These are phyloP conservation scores for Enteropsectra breve DNA, from an alignment of 371 early-diverging fungal species.

Conservation along the genomic window DNA sequence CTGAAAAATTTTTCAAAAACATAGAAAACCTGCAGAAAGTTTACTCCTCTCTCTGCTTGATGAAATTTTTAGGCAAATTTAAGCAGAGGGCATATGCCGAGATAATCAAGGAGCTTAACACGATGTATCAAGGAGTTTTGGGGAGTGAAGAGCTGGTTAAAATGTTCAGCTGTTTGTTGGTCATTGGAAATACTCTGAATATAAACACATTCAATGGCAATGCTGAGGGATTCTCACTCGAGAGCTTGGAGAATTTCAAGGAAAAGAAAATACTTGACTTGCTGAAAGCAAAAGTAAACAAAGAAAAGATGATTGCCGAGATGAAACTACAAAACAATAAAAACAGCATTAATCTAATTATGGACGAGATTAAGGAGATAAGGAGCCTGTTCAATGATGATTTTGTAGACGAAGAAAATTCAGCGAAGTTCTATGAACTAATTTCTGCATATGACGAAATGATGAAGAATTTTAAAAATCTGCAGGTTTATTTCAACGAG, in stretches of 20 bases:
- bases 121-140: conserved; percentile 9
- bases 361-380: conserved; percentile 10
- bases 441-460: background rate
- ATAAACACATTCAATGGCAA: conserved; percentile 28
- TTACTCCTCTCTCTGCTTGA: conserved; percentile 7
- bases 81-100: conserved; percentile 3
- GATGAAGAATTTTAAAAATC: background rate
- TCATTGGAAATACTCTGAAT: conserved; percentile 44
- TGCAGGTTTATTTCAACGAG: conserved; percentile 12
- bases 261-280: conserved; percentile 15
- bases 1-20: conserved; percentile 44
- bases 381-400: background rate
- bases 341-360: background rate
- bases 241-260: conserved; percentile 14
- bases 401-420: background rate
- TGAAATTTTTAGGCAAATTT: conserved; percentile 20
- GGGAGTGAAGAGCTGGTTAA: conserved; percentile 13
- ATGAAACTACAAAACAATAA: background rate
- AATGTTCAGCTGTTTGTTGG: conserved; percentile 26
- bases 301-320: conserved; percentile 1
- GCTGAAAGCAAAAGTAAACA: conserved; percentile 2
- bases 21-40: conserved; percentile 11
- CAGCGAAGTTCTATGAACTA: background rate
- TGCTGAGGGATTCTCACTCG: conserved; percentile 40
- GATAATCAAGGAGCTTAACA: background rate